These are phyloP conservation scores for Hyaloperonospora brassicae DNA, from an alignment of 352 stramenopile genomes.

Conservation along the genomic window DNA sequence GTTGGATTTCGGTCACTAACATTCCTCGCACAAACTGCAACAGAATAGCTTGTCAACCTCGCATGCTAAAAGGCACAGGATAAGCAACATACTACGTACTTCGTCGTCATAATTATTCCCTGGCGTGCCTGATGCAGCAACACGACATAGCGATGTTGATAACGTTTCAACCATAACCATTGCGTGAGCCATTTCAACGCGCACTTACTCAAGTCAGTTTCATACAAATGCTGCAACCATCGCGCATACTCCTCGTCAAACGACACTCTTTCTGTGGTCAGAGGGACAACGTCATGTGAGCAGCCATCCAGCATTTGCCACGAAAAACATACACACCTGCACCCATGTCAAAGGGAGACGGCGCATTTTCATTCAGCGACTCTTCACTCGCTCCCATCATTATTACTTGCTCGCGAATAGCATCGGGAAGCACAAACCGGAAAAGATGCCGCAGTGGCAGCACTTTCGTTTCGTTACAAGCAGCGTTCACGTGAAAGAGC, in stretches of 20 bases:
- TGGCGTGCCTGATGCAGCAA: constrained; percentile 26
- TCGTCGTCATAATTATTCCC: constrained; percentile 49
- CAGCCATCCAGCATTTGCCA: neutral
- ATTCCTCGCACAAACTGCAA: constrained; percentile 29
- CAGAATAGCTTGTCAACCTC: constrained; percentile 1
- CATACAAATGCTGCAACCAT: constrained; percentile 82
- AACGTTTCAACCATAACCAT: neutral
- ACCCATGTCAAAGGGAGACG: constrained; percentile 48
- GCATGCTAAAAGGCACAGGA: neutral
- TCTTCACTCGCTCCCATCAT: constrained; percentile 62
- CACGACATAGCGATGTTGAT: neutral
- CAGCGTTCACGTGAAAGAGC: constrained; percentile 67
- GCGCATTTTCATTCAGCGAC: constrained; percentile 55
- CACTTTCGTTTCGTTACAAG: constrained; percentile 40
- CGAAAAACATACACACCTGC: constrained; percentile 25
- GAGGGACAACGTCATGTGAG: neutral
- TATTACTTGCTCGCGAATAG: constrained; percentile 52
- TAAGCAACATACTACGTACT: constrained; percentile 13
- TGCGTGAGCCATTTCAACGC: neutral
- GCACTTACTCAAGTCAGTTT: constrained; percentile 70
- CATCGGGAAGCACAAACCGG: constrained; percentile 58
- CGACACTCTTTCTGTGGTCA: constrained; percentile 31
- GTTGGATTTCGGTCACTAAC: constrained; percentile 23
- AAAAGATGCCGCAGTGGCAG: constrained; percentile 69
- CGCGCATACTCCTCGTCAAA: constrained; percentile 85